Percentiles rank a stretch among this genome's conserved stretches.
phyloP scores from a whole-genome alignment of 306 rosid species.

The Dryas octopetala region DNA sequence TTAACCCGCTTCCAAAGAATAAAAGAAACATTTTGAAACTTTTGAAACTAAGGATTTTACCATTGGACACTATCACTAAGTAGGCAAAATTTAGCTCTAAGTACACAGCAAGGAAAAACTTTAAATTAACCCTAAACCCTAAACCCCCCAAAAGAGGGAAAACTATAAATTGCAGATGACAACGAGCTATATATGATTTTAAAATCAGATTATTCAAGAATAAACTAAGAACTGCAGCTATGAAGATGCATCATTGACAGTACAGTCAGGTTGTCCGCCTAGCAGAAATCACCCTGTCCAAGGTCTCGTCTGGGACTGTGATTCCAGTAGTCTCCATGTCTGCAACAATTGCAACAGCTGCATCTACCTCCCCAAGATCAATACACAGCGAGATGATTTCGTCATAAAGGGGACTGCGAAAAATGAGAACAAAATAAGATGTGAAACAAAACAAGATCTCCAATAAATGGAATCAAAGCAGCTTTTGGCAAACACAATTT shows the following conservation, averaged over 20 bases:
- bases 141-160: too few species aligned
- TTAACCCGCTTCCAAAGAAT: too few species aligned
- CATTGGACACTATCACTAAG: neutral
- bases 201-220: neutral
- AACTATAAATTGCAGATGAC: too few species aligned
- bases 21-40: too few species aligned
- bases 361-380: slow-evolving; percentile 89
- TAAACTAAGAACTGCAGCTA: slow-evolving; percentile 9
- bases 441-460: slow-evolving; percentile 14
- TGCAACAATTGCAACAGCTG: slow-evolving; percentile 92
- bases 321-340: slow-evolving; percentile 85
- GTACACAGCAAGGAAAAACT: neutral
- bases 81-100: neutral
- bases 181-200: too few species aligned
- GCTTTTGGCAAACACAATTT: neutral
- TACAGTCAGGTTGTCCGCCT: slow-evolving; percentile 37
- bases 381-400: slow-evolving; percentile 74
- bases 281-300: slow-evolving; percentile 79
- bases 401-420: slow-evolving; percentile 76
- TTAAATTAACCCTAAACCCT: neutral
- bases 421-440: slow-evolving; percentile 17
- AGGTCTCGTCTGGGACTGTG: slow-evolving; percentile 70
- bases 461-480: neutral
- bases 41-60: too few species aligned
- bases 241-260: slow-evolving; percentile 19